Percentiles rank a stretch among this genome's conserved stretches.
These are phyloP conservation scores for Pilaira anomala DNA, from an alignment of 192 early-diverging fungal species.

Conservation along the genomic window DNA sequence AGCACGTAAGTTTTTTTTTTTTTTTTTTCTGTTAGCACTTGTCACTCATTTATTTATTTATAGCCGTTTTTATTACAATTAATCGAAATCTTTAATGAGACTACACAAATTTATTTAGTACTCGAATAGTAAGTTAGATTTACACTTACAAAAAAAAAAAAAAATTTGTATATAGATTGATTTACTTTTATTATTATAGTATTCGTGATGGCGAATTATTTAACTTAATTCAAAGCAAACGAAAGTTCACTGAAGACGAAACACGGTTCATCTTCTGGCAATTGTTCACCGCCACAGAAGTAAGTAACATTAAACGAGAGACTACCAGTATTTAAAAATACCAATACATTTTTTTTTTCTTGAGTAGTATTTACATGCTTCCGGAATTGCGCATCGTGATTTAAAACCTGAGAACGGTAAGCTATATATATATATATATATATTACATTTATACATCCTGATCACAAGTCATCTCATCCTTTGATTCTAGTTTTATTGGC, in stretches of 20 bases:
- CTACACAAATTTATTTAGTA: conserved; percentile 12
- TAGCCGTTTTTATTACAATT: conserved; percentile 20
- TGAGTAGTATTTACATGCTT: conserved; percentile 80
- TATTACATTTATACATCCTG: not conserved
- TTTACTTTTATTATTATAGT: conserved; percentile 29
- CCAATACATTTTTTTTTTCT: not conserved
- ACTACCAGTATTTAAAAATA: not conserved
- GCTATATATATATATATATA: not conserved
- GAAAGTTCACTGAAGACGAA: conserved; percentile 73
- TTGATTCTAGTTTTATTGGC: conserved; percentile 42
- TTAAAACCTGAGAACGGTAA: conserved; percentile 76
- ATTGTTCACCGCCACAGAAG: conserved; percentile 71
- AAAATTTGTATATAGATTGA: too few relatives aligned
- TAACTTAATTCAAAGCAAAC: conserved; percentile 79
- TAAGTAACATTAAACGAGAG: not conserved
- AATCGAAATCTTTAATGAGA: conserved; percentile 10
- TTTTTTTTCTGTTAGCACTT: not conserved
- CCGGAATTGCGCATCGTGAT: conserved; percentile 87
- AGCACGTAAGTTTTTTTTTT: conserved; percentile 8
- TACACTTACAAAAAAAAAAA: too few relatives aligned
- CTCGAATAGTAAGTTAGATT: conserved; percentile 31
- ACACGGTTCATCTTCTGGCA: conserved; percentile 75
- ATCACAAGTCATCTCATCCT: too few relatives aligned
- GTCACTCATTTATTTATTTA: too few relatives aligned
- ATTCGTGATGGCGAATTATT: conserved; percentile 90